Evolutionary conservation across 345 rosid species (phyloP).

Genomic region (Arabidopsis thaliana): TAIR10.1 NC_003076.8:2138001-2138500

Average conservation of each 20-base stretch:
- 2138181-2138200: conserved; percentile 27
- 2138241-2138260: not conserved
- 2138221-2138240: not conserved
- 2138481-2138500: conserved; percentile 41
- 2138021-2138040: conserved; percentile 30
- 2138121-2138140: not conserved
- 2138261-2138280: not conserved
- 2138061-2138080: conserved; percentile 42
- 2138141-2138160: not conserved
- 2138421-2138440: not conserved
- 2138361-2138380: conserved; percentile 9
- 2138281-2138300: not conserved
- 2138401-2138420: not conserved
- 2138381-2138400: not conserved
- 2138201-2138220: not conserved
- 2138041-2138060: conserved; percentile 29
- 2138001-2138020: conserved; percentile 33
- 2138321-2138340: not conserved
- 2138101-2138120: conserved; percentile 20
- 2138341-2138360: not conserved
- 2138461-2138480: conserved; percentile 38
- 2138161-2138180: conserved; percentile 24
- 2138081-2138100: conserved; percentile 28
- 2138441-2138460: conserved; percentile 19
- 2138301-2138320: not conserved